Conservation (phyloP, 306 rosid species). For the Lathyrus sativus region DNA sequence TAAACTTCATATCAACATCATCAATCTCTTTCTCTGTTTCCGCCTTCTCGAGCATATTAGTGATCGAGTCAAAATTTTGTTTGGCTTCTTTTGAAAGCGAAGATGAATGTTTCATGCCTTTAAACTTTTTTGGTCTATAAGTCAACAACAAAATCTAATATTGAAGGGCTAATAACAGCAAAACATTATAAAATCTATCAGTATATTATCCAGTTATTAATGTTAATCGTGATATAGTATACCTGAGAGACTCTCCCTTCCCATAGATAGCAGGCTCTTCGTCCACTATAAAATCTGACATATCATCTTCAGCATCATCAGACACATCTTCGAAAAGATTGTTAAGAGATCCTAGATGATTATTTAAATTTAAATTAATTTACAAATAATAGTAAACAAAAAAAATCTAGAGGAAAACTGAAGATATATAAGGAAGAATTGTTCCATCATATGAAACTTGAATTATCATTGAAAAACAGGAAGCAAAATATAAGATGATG, state of each 20-base stretch:
- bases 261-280: slow-evolving; percentile 20
- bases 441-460: slow-evolving; percentile 13
- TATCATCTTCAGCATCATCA: slow-evolving; percentile 42
- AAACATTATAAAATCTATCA: slow-evolving; percentile 7
- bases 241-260: slow-evolving; percentile 44
- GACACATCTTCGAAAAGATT: slow-evolving; percentile 37
- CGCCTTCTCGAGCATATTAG: slow-evolving; percentile 44
- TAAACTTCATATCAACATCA: slow-evolving; percentile 48
- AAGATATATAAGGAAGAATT: slow-evolving; percentile 1
- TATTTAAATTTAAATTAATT: slow-evolving; percentile 14
- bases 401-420: not conserved
- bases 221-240: slow-evolving; percentile 20
- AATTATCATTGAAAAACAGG: not conserved
- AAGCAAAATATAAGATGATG: not conserved
- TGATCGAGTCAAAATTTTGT: slow-evolving; percentile 41
- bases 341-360: slow-evolving; percentile 40
- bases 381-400: slow-evolving; percentile 24
- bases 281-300: slow-evolving; percentile 50
- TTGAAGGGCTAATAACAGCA: slow-evolving; percentile 4
- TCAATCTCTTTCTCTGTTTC: slow-evolving; percentile 55
- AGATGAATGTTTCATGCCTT: slow-evolving; percentile 9
- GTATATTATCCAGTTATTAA: slow-evolving; percentile 26
- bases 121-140: slow-evolving; percentile 34
- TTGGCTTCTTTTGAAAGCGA: slow-evolving; percentile 32
- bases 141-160: slow-evolving; percentile 24